Evolutionary conservation across 2,329 filamentous ascomycete species (phyloP), one percentile per base, ranked within the genome.

Genomic region (Monosporascus sp.): DNA sequence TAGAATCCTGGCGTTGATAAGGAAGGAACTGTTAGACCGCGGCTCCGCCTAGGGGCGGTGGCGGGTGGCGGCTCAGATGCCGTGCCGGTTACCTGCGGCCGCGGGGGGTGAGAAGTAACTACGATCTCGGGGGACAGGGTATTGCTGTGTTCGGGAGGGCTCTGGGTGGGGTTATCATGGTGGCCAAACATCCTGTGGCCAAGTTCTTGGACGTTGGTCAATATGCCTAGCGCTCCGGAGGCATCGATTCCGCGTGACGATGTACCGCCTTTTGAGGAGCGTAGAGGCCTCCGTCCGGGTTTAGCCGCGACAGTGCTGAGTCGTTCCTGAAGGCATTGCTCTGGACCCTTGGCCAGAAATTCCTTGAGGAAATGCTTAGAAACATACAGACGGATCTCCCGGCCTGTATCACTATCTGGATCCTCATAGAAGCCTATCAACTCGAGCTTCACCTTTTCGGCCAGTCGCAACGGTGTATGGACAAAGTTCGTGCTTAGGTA

Each of bases 351-450:
- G 3, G 69, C 65, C 1, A 86, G 61, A 47, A 84, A 86, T 1
- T 84, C 76, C 52, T 73, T 62, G 26, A 83, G 68, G n/a, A 77
- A 69, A 52, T 81, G 56, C 57, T 77, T 73, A 20, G 76, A 76
- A 44, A 80, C 73, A 71, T 82, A 81, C 0, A 81, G 69, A 3
- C 80, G 70, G 4, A 81, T 71, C 0, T 72, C 73, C 1, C 69
- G 69, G 1, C 67, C 66, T 16, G 61, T 56, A 31, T 66, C 66
- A 3, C 66, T 66, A 7, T 76, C 71, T 0, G 72, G 66, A 47
- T 85, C 81, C 47, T 84, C 80, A 52, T 84, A 86, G 61, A 86
- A 86, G 0, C 82, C 83, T 48, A 79, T 76, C 8, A 81, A 62
- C 58, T 86, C 83, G 3, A 86, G 73, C 49, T 76, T 78, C 38